phyloP scores from a whole-genome alignment of 371 early-diverging fungal genomes.

The Mortierella sp. region DNA sequence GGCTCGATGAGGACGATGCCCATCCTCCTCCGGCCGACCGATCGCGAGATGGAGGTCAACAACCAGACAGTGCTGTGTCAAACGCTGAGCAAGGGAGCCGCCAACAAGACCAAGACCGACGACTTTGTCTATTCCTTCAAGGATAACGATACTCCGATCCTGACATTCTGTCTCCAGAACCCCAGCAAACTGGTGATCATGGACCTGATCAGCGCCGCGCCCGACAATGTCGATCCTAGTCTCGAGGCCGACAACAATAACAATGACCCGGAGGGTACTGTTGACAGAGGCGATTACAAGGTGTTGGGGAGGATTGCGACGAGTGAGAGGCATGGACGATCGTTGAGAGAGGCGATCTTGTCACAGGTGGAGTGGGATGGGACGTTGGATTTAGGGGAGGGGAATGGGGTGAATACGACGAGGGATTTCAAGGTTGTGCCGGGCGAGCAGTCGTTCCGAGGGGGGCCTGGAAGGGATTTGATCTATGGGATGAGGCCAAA shows the following conservation, averaged over 20 bases:
- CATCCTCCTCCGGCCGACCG: constrained; percentile 35
- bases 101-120: constrained; percentile 19
- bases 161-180: constrained; percentile 36
- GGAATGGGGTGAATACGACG: neutral
- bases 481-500: constrained; percentile 31
- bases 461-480: constrained; percentile 17
- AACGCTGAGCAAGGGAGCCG: neutral
- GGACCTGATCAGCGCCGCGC: constrained; percentile 24
- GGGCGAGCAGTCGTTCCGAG: constrained; percentile 5
- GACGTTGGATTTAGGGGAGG: constrained; percentile 8
- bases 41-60: constrained; percentile 3
- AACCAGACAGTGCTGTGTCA: constrained; percentile 34
- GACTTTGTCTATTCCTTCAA: constrained; percentile 18
- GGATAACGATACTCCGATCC: constrained; percentile 10
- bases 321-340: too few species aligned
- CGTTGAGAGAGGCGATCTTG: too few species aligned
- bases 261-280: neutral
- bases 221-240: neutral
- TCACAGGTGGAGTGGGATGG: constrained; percentile 40
- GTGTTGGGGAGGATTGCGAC: constrained; percentile 26
- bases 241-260: neutral
- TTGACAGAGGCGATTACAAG: neutral
- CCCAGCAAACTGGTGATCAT: constrained; percentile 24
- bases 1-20: constrained; percentile 44
- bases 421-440: neutral